Conservation (phyloP, 2,329 filamentous ascomycete genomes). For the Albifimbria verrucaria region DNA sequence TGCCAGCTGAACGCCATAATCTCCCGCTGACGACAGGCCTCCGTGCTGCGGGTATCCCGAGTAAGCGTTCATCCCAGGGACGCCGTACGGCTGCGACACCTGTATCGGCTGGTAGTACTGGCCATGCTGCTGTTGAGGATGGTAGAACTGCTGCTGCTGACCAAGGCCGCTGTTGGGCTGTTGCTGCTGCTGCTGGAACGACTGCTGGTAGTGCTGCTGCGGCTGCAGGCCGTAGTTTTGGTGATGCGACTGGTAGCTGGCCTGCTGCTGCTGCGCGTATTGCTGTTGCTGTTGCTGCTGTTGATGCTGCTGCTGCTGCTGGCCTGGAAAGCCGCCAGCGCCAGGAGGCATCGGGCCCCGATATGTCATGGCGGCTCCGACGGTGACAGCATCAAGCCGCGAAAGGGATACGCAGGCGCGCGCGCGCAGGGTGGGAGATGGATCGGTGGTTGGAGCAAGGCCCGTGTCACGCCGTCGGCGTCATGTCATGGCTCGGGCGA, state of each 20-base stretch:
- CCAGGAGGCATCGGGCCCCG: conserved; percentile 34
- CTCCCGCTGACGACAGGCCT: neutral
- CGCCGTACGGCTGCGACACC: neutral
- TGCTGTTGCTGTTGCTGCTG: conserved; percentile 21
- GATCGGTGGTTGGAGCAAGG: neutral
- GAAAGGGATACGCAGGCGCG: neutral
- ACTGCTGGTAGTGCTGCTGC: conserved; percentile 20
- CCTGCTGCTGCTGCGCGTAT: conserved; percentile 14
- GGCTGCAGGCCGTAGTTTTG: conserved; percentile 18
- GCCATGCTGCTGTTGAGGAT: conserved; percentile 11
- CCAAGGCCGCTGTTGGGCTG: conserved; percentile 18
- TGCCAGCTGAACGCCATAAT: neutral
- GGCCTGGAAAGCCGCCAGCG: conserved; percentile 35
- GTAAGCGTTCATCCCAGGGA: neutral
- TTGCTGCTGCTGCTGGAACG: conserved; percentile 18
- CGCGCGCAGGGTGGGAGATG: neutral
- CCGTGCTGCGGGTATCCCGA: neutral
- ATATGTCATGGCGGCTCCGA: conserved; percentile 22
- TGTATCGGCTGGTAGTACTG: neutral
- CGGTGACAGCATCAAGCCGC: neutral
- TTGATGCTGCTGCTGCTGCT: conserved; percentile 25
- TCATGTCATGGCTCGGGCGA: neutral
- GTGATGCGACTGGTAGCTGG: neutral
- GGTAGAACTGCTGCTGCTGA: conserved; percentile 11
- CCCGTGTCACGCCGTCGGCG: too few relatives aligned